Evolutionary conservation across 2,329 filamentous ascomycete genomes (phyloP).

Genomic region (Beauveria asiatica): DNA sequence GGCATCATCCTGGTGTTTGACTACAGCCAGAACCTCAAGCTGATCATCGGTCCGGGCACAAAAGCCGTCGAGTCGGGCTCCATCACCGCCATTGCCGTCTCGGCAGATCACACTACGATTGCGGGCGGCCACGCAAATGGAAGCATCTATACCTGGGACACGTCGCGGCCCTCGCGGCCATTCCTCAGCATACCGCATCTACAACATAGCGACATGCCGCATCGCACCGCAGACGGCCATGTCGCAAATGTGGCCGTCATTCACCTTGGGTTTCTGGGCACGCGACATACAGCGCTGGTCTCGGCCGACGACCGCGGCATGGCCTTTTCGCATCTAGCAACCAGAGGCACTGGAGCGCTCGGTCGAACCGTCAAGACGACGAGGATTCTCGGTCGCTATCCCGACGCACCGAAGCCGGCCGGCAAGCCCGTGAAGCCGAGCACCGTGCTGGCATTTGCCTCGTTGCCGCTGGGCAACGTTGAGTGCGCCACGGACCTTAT

Average conservation of each 20-base stretch:
- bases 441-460: constrained; percentile 85
- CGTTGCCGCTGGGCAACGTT: constrained; percentile 87
- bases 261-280: constrained; percentile 91
- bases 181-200: constrained; percentile 82
- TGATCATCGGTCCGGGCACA: constrained; percentile 86
- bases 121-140: constrained; percentile 85
- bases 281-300: constrained; percentile 84
- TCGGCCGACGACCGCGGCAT: constrained; percentile 93
- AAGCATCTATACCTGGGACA: constrained; percentile 95
- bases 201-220: constrained; percentile 54
- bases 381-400: constrained; percentile 85
- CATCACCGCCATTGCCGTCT: constrained; percentile 79
- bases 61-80: constrained; percentile 89
- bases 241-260: constrained; percentile 68
- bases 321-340: constrained; percentile 96
- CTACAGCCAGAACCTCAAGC: constrained; percentile 90
- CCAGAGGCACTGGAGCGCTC: constrained; percentile 77
- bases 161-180: constrained; percentile 68
- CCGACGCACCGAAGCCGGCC: constrained; percentile 52
- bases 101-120: constrained; percentile 86
- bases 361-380: constrained; percentile 82
- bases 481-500: constrained; percentile 80
- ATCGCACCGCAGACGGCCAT: constrained; percentile 72
- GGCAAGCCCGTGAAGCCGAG: constrained; percentile 77
- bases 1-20: constrained; percentile 94